phyloP scores from a whole-genome alignment of 805 yeast species.

The Maudiozyma turicensis region DNA sequence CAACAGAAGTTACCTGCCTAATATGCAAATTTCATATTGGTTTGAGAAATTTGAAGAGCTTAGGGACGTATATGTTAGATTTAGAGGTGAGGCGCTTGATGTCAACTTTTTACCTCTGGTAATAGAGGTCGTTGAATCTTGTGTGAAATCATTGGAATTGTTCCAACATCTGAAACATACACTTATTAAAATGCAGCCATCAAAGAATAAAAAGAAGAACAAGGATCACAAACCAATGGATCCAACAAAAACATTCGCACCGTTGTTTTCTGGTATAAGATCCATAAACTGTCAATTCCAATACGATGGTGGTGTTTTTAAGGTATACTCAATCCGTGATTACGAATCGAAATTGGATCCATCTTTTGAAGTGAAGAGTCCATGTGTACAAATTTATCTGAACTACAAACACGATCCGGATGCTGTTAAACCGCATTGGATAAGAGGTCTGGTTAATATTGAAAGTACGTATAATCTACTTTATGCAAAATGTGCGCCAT shows the following conservation, averaged over 20 bases:
- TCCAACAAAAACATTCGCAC: conserved; percentile 8
- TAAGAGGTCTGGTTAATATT: conserved; percentile 21
- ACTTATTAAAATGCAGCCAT: conserved; percentile 5
- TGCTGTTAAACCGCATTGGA: conserved; percentile 16
- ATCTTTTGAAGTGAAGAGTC: conserved; percentile 59
- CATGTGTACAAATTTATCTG: conserved; percentile 53
- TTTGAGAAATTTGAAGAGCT: conserved; percentile 17
- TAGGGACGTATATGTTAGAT: conserved; percentile 41
- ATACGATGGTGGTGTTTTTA: conserved; percentile 64
- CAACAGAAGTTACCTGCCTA: conserved; percentile 61
- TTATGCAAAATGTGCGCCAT: conserved; percentile 70
- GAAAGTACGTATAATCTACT: conserved; percentile 60
- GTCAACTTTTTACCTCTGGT: conserved; percentile 52
- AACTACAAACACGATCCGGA: conserved; percentile 34
- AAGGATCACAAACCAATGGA: not conserved
- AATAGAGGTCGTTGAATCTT: conserved; percentile 43
- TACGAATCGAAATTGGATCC: conserved; percentile 35
- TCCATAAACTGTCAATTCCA: conserved; percentile 43
- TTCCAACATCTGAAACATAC: conserved; percentile 30
- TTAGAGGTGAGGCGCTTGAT: conserved; percentile 63
- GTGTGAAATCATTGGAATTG: conserved; percentile 37
- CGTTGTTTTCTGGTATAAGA: conserved; percentile 19
- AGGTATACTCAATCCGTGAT: conserved; percentile 31
- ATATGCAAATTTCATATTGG: conserved; percentile 43
- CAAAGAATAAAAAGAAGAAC: not conserved